A percentile compares a stretch with the other conserved stretches of the same genome.
phyloP scores from a whole-genome alignment of 164 flowering plant genomes.

The Macadamia integrifolia region DNA sequence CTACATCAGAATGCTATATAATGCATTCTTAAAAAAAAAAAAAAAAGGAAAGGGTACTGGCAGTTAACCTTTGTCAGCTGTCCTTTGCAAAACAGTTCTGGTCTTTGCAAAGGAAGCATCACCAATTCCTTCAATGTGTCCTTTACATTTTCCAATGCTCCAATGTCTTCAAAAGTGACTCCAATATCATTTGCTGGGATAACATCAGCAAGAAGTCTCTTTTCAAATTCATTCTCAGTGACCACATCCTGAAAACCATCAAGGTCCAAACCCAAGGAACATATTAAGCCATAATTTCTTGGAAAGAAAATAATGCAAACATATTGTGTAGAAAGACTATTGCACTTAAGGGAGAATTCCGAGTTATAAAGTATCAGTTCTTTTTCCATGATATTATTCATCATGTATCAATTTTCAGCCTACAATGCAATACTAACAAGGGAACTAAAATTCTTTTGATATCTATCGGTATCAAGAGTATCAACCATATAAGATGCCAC shows the following conservation, averaged over 20 bases:
- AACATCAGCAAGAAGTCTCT: constrained; percentile 48
- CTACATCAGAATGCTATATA: no score
- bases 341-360: no score
- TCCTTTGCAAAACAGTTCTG: constrained; percentile 70
- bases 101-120: constrained; percentile 80
- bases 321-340: no score
- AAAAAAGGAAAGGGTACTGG: not conserved
- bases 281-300: no score
- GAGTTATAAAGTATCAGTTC: no score
- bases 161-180: constrained; percentile 73
- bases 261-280: not conserved
- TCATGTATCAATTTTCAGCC: no score
- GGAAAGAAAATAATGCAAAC: no score
- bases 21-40: not conserved
- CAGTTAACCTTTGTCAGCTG: constrained; percentile 55
- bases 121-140: constrained; percentile 79
- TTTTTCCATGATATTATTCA: no score
- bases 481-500: no score
- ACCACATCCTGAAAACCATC: constrained; percentile 54
- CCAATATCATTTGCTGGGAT: constrained; percentile 75
- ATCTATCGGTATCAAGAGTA: no score
- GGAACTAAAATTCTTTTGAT: no score
- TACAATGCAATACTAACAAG: no score
- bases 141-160: constrained; percentile 67
- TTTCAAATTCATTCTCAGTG: constrained; percentile 72